phyloP scores from a whole-genome alignment of 805 yeast genomes.

The Zygosaccharomyces siamensis region DNA sequence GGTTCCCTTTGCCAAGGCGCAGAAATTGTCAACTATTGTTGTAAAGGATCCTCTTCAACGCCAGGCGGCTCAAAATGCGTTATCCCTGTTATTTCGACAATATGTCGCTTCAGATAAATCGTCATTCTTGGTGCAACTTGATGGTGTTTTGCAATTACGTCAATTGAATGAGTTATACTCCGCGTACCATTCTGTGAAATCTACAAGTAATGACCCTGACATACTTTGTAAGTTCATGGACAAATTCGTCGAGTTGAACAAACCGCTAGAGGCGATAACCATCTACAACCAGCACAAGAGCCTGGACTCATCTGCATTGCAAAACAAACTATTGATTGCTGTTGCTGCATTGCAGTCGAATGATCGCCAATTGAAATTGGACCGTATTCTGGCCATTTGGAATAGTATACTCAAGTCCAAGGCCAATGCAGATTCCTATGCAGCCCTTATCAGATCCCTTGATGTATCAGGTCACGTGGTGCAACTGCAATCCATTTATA shows the following conservation, averaged over 20 bases:
- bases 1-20: slow-evolving; percentile 15
- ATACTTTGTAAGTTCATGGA: slow-evolving; percentile 25
- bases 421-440: slow-evolving; percentile 18
- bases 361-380: slow-evolving; percentile 14
- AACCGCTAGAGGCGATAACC: slow-evolving; percentile 20
- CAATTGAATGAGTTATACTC: slow-evolving; percentile 15
- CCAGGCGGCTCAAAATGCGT: slow-evolving; percentile 1
- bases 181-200: slow-evolving; percentile 7
- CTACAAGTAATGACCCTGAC: slow-evolving; percentile 11
- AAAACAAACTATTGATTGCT: slow-evolving; percentile 22
- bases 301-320: slow-evolving; percentile 11
- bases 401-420: slow-evolving; percentile 23
- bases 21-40: slow-evolving; percentile 3
- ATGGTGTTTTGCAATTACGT: slow-evolving; percentile 11
- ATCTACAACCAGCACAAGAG: slow-evolving; percentile 21
- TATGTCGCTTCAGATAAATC: slow-evolving; percentile 10
- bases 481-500: slow-evolving; percentile 24
- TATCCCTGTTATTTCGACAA: slow-evolving; percentile 12
- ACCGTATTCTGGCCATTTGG: slow-evolving; percentile 33
- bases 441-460: slow-evolving; percentile 23
- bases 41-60: not conserved
- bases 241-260: slow-evolving; percentile 17
- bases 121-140: slow-evolving; percentile 13
- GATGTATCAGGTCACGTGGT: slow-evolving; percentile 17
- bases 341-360: slow-evolving; percentile 22